Percentiles rank a stretch among this genome's conserved stretches.
Conservation (phyloP, 2,329 filamentous ascomycete genomes). For the Emericellopsis atlantica region DNA sequence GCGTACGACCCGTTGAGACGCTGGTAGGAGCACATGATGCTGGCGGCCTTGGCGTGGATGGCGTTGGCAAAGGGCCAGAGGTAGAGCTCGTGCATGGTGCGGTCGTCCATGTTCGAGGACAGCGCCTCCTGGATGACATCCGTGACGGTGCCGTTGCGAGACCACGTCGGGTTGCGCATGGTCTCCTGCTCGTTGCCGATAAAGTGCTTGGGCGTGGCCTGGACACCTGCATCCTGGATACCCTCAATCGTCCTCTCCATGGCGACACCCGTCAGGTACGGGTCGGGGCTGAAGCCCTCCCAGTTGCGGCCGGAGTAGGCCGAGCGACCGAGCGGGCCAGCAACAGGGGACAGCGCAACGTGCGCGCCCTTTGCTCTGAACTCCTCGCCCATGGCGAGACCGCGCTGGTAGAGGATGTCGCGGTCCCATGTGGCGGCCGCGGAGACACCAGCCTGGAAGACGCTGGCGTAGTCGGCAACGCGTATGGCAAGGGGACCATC, state of each 20-base stretch:
- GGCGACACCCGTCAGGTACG: conserved; percentile 49
- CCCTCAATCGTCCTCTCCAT: conserved; percentile 21
- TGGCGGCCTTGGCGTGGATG: conserved; percentile 16
- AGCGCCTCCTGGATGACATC: conserved; percentile 14
- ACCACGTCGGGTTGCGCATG: conserved; percentile 14
- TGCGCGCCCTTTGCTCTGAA: conserved; percentile 63
- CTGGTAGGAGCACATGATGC: conserved; percentile 31
- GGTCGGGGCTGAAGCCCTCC: conserved; percentile 53
- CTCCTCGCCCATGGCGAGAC: conserved; percentile 36
- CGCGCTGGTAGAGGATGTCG: conserved; percentile 54
- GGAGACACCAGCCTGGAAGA: conserved; percentile 46
- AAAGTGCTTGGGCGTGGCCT: conserved; percentile 24
- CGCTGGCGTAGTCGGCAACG: conserved; percentile 28
- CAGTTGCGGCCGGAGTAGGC: conserved; percentile 48
- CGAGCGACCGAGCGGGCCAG: conserved; percentile 28
- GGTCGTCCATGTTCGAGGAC: conserved; percentile 40
- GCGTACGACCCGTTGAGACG: conserved; percentile 33
- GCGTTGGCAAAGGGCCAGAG: conserved; percentile 22
- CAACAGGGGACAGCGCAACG: conserved; percentile 43
- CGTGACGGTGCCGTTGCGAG: conserved; percentile 10
- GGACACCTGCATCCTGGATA: conserved; percentile 21
- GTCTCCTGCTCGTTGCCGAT: conserved; percentile 23
- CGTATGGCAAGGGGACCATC: conserved; percentile 19
- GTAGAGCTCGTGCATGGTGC: conserved; percentile 36
- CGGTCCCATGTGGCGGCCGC: conserved; percentile 55